Conservation (phyloP, 2,329 filamentous ascomycete genomes). For the Botrytis byssoidea region DNA sequence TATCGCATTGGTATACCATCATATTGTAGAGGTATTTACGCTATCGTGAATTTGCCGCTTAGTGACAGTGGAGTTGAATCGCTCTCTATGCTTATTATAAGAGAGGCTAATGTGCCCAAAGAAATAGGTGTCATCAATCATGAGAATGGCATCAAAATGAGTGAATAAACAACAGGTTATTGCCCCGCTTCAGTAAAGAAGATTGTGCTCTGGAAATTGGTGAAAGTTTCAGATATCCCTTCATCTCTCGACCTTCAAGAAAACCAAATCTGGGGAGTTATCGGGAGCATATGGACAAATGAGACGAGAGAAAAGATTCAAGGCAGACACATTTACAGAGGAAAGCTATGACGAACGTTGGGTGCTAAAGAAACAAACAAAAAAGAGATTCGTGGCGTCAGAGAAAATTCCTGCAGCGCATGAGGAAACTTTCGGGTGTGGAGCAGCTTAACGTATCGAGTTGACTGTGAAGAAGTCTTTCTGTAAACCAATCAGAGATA, state of each 20-base stretch:
- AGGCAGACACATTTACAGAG: background rate
- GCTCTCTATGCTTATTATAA: background rate
- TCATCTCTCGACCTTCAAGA: background rate
- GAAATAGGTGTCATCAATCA: background rate
- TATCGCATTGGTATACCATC: background rate
- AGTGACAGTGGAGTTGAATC: background rate
- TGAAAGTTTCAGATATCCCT: background rate
- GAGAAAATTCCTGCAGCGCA: background rate
- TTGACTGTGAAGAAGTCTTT: background rate
- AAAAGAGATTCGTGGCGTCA: background rate
- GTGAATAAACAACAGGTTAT: background rate
- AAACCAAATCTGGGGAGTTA: background rate
- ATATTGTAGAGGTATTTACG: background rate
- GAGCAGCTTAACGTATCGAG: conserved; percentile 3
- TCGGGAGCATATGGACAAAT: background rate
- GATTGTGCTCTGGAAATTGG: background rate
- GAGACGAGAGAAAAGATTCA: background rate
- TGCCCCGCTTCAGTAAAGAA: background rate
- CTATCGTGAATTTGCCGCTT: background rate
- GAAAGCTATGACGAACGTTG: background rate
- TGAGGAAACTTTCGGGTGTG: background rate
- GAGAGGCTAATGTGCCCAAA: background rate
- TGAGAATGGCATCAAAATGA: background rate
- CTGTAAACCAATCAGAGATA: background rate
- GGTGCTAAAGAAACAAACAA: background rate